Evolutionary conservation across 495 filamentous ascomycete species (phyloP).

Genomic region (Lichenothelia convexa): DNA sequence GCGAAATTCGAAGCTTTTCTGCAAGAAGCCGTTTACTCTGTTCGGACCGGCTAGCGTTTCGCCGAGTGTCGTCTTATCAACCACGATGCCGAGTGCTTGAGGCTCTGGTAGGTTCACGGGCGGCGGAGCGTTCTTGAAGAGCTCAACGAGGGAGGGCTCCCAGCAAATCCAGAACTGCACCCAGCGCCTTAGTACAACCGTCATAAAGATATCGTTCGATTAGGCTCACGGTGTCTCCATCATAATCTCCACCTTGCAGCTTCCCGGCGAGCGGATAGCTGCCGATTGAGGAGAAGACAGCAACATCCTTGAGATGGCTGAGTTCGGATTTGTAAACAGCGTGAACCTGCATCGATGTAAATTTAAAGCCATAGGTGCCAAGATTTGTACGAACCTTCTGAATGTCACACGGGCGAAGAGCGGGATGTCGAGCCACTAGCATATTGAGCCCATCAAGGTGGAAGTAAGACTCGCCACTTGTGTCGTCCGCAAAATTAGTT

Average conservation of each 20-base stretch:
- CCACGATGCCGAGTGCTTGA: conserved; percentile 37
- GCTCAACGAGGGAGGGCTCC: conserved; percentile 55
- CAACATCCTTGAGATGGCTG: conserved; percentile 61
- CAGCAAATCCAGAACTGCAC: conserved; percentile 59
- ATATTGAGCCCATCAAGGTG: conserved; percentile 52
- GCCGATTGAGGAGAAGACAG: conserved; percentile 65
- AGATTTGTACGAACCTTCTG: conserved; percentile 36
- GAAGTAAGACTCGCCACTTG: conserved; percentile 35
- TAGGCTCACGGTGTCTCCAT: conserved; percentile 50
- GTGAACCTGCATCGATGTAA: conserved; percentile 19
- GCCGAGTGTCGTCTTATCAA: conserved; percentile 34
- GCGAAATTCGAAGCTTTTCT: conserved; percentile 43
- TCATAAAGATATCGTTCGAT: no score
- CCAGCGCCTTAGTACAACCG: no score
- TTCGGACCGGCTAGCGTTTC: conserved; percentile 19
- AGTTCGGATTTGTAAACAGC: conserved; percentile 50
- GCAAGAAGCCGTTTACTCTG: conserved; percentile 26
- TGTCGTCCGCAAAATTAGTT: conserved; percentile 35
- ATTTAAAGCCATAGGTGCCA: not conserved
- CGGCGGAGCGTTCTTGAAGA: conserved; percentile 53
- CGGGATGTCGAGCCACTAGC: conserved; percentile 71
- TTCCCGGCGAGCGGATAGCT: conserved; percentile 53
- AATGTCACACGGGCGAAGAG: conserved; percentile 66
- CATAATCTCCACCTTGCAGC: conserved; percentile 86
- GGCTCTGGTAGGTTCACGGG: conserved; percentile 28